Base-by-base conservation (phyloP, 345 rosid genomes). In the Syzygium aqueum region DNA sequence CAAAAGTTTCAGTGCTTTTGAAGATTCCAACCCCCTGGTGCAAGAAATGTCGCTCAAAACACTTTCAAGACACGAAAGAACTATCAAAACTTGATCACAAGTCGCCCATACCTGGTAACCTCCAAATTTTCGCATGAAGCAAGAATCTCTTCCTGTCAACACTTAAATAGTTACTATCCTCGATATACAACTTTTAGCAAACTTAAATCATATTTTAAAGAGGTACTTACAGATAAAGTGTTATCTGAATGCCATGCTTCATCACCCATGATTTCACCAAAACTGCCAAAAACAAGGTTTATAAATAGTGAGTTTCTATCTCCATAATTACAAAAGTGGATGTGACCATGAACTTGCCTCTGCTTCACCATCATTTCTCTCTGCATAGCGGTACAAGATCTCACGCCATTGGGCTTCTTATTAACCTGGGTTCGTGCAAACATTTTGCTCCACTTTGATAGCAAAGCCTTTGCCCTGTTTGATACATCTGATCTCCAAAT, bases 401-500 rank as follows among this genome's bases (percentile, higher is more conserved):
- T 93, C 84, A 90, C 65, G 40, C 99, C 97, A 91, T 96, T 94
- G 56, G 92, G 91, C 90, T 96, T 96, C 92, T 93, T 94, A 88
- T 89, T 85, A 77, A 94, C 94, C 89, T 95, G 99, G 77, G 93
- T 91, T 90, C 94, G 94, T 11, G 96, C 95, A 90, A 96, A 94
- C 87, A 94, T 87, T 91, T 94, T 97, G 92, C 98, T 95, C 99
- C 99, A 97, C 88, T 94, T 96, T 84, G 99, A 90, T 89, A 97
- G 87, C 92, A 97, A 93, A 88, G 92, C 87, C 90, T 94, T 96
- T 87, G 99, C 99, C 98, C 98, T 96, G 98, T 95, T 96, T 92
- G 99, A 95, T 94, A 97, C 95, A 93, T 95, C 99, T 97, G 98
- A 97, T 94, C 98, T 96, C 95, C 97, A 94, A 95, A 95, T 95